Base-by-base conservation (phyloP, 176 grass and related monocot genomes). In the Leersia perrieri region DNA sequence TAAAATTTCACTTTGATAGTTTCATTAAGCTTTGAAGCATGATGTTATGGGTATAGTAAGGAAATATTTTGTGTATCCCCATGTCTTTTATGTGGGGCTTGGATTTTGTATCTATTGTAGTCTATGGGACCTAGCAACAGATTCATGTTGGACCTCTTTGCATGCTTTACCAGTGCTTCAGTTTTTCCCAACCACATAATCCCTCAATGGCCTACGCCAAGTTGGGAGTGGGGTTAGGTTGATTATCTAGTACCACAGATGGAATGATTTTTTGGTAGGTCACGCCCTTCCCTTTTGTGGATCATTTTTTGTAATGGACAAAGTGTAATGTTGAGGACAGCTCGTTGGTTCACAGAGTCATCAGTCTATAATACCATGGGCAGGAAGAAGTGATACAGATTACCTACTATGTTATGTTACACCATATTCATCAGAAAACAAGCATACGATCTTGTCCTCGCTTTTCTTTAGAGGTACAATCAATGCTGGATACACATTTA, bases 161-260 rank as follows among this genome's bases (percentile, higher is more conserved):
- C 33, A 36, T 78, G 71, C 63, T 69, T 81, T 31, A 70, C n/a
- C 2, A 28, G 47, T 75, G 63, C 78, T 45, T 60, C 27, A 22
- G 10, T 33, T 78, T 49, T 57, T 78, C 22, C 20, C 42, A 79
- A 47, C 80, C 68, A 79, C 80, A 88, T 55, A 78, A 35, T 42
- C 74, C 20, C 41, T 65, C 39, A 25, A 66, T 83, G 86, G 33
- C 85, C 64, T 76, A 51, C 64, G 30, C 60, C 79, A 71, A 71
- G 53, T 82, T 82, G 85, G 85, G 58, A 77, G 57, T 82, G 85
- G 79, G 79, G 85, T 75, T 47, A 22, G 38, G 70, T 74, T 78
- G 10, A 30, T 78, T 77, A 66, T 40, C 22, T 60, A 78, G 41
- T 73, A 78, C 67, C 44, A 65, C 28, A 7, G 64, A 78, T 41